Conservation (phyloP, 179 eudicot genomes). For the Sideroxylon spinosum region DNA sequence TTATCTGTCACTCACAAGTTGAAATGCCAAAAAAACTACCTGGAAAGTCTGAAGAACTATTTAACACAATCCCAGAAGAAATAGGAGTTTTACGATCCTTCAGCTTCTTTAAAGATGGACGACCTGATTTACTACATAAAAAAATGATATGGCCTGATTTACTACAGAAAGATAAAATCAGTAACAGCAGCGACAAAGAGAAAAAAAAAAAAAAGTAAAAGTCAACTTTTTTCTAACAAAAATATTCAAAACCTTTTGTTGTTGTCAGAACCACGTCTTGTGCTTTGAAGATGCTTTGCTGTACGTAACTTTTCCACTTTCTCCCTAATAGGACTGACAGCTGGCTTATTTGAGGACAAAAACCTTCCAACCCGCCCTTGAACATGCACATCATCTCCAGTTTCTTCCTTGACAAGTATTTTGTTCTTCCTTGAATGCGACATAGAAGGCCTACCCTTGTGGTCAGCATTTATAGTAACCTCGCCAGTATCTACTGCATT, state of each 20-base stretch:
- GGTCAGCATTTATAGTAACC: conserved; percentile 25
- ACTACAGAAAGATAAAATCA: background rate
- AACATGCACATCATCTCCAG: conserved; percentile 31
- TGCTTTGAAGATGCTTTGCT: conserved; percentile 36
- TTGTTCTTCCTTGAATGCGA: conserved; percentile 41
- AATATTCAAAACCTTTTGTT: conserved; percentile 37
- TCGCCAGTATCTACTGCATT: conserved; percentile 29
- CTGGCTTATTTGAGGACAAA: conserved; percentile 27
- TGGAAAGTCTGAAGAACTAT: conserved; percentile 42
- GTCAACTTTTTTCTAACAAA: background rate
- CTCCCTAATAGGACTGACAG: conserved; percentile 21
- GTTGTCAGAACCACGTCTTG: conserved; percentile 45
- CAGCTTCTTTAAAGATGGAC: conserved; percentile 46
- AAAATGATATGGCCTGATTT: background rate
- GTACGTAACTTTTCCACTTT: conserved; percentile 33
- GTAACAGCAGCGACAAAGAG: background rate
- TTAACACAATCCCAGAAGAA: conserved; percentile 35
- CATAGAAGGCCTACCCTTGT: conserved; percentile 29
- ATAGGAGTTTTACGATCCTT: conserved; percentile 40
- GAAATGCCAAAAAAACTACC: conserved; percentile 23
- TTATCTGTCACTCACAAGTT: background rate
- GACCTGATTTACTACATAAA: conserved; percentile 42
- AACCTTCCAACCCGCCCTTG: conserved; percentile 44
- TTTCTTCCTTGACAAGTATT: conserved; percentile 19
- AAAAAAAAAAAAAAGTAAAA: background rate